Evolutionary conservation across 352 stramenopile genomes (phyloP), one percentile per base, ranked within the genome.

Genomic region (Globisporangium ultimum): DNA sequence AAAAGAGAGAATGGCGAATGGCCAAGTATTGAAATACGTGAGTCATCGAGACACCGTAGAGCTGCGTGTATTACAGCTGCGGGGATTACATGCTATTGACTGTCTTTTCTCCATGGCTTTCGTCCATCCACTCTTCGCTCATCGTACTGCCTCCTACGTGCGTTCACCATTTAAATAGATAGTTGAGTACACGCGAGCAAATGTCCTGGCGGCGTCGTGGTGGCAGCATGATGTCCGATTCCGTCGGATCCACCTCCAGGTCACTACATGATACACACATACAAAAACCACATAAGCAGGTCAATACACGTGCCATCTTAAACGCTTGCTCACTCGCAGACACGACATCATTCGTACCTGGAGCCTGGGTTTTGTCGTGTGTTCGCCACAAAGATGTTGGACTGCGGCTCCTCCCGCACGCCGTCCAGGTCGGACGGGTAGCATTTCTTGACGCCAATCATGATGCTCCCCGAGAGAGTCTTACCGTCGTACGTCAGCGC

Each of bases 361-460:
- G 72, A 78, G 54, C 75, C 75, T 2, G 78, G 58, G 55, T 70
- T 84, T 53, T 78, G 63, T 28, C 66, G 80, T 32, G 75, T 49
- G 20, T 75, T 67, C 18, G 66, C 63, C 18, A 68, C 58, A 61
- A 84, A 90, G 63, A 88, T 76, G 50, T 67, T 85, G 9, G 72
- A 82, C 42, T 72, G 68, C 6, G 78, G 79, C 46, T 71, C 72
- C 58, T 93, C 75, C 6, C 72, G 70, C 46, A 76, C 61, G 53
- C 72, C 79, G 21, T 88, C 76, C 17, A 89, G 63, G 52, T 92
- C 84, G 6, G 72, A 79, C n/a, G 77, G 66, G 47, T 83, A 74
- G 60, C 84, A 94, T 47, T 85, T 84, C 67, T 91, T 92, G 24
- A 91, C 82, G 46, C 84, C 84, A 48, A 94, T 76, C 84, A 94